Percentiles rank a stretch among this genome's conserved stretches.
Conservation (phyloP, 148 eudicot genomes). For the Pouteria glomerata region DNA sequence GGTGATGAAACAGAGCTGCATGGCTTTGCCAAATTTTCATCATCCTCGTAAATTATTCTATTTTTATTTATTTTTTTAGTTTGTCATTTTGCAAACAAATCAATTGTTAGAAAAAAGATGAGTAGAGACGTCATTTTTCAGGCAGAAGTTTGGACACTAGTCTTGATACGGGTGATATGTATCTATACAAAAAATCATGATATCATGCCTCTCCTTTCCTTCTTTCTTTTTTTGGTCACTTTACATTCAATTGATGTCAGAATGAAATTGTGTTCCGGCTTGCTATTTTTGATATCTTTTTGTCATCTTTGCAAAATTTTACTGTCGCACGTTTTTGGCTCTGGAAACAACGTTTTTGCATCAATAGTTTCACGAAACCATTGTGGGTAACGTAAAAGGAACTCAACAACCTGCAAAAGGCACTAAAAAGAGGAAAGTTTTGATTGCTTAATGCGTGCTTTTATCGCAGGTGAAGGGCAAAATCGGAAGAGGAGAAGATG, state of each 20-base stretch:
- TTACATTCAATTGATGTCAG: neutral
- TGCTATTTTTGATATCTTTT: too few species aligned
- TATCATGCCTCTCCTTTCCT: neutral
- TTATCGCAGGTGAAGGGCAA: constrained; percentile 37
- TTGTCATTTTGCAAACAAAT: neutral
- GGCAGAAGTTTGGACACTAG: neutral
- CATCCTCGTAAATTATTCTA: neutral
- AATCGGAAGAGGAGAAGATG: constrained; percentile 23
- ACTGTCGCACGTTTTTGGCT: constrained; percentile 1
- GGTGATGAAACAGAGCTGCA: too few species aligned
- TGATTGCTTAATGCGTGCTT: too few species aligned
- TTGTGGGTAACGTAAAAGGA: constrained; percentile 25
- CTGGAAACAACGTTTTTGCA: constrained; percentile 10
- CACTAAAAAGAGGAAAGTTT: neutral
- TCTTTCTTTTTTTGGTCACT: neutral
- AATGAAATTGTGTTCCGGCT: neutral
- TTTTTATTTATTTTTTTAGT: neutral
- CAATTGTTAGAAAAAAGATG: neutral
- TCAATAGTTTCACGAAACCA: constrained; percentile 20
- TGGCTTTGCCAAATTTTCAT: neutral
- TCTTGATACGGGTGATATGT: too few species aligned
- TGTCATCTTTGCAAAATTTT: neutral
- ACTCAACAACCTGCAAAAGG: constrained; percentile 21
- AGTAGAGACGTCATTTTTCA: neutral
- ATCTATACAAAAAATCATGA: too few species aligned